Percentiles rank a stretch among this genome's conserved stretches.
These are phyloP conservation scores for Drechslerella coelobrocha DNA, from an alignment of 2,329 filamentous ascomycete genomes.

Conservation along the genomic window DNA sequence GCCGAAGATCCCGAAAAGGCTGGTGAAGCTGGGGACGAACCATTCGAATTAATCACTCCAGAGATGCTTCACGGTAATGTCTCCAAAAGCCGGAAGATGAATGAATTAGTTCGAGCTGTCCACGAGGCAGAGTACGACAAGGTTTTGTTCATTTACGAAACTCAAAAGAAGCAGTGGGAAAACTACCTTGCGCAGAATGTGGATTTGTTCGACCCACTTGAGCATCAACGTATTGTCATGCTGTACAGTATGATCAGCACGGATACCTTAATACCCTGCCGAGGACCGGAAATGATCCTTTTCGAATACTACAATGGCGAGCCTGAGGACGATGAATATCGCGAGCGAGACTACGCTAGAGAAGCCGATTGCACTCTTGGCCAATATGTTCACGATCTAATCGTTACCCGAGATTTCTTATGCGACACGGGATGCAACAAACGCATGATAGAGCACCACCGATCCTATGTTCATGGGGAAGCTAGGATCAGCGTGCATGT, in stretches of 20 bases:
- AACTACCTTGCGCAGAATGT: slow-evolving; percentile 87
- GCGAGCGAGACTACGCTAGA: slow-evolving; percentile 69
- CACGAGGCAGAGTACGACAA: slow-evolving; percentile 98
- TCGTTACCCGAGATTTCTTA: slow-evolving; percentile 74
- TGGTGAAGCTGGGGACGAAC: slow-evolving; percentile 66
- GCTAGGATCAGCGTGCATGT: slow-evolving; percentile 91
- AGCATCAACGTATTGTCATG: slow-evolving; percentile 95
- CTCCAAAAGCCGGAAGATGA: slow-evolving; percentile 77
- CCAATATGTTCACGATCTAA: slow-evolving; percentile 92
- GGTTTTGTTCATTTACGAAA: slow-evolving; percentile 89
- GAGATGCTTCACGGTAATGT: slow-evolving; percentile 91
- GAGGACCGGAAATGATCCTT: slow-evolving; percentile 86
- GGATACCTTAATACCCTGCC: slow-evolving; percentile 88
- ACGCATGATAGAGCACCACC: slow-evolving; percentile 88
- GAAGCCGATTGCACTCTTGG: slow-evolving; percentile 85
- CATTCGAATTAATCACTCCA: slow-evolving; percentile 87
- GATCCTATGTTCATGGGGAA: slow-evolving; percentile 95
- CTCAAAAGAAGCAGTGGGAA: slow-evolving; percentile 95
- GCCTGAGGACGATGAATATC: slow-evolving; percentile 62
- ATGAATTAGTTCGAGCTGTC: slow-evolving; percentile 91
- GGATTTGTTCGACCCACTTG: slow-evolving; percentile 90
- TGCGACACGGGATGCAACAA: slow-evolving; percentile 87
- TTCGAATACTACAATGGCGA: slow-evolving; percentile 94
- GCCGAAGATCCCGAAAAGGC: slow-evolving; percentile 60
- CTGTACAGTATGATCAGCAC: slow-evolving; percentile 94